phyloP scores from a whole-genome alignment of 306 rosid species.

The Geum urbanum region DNA sequence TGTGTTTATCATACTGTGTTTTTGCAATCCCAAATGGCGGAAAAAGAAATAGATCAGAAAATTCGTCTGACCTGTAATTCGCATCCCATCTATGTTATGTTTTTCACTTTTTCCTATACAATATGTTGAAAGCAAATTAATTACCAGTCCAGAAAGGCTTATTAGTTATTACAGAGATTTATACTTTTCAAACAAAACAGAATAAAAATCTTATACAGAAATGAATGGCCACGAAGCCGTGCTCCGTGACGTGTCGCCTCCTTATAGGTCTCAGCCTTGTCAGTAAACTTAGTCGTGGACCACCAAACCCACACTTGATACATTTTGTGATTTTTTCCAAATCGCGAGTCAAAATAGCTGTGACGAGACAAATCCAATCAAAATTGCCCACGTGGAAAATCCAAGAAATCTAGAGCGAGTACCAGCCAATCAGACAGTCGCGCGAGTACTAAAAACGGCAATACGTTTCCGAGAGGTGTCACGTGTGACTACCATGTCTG shows the following conservation, averaged over 20 bases:
- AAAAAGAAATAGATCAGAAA: no score
- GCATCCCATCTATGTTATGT: no score
- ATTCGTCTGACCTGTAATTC: no score
- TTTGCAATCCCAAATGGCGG: no score
- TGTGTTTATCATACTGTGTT: no score
- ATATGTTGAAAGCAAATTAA: no score
- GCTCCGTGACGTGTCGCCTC: not conserved
- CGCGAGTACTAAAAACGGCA: not conserved
- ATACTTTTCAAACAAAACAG: not conserved
- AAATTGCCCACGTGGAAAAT: conserved; percentile 16
- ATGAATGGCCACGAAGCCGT: not conserved
- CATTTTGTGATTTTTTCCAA: no score
- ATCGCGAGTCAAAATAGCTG: not conserved
- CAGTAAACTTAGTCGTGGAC: not conserved
- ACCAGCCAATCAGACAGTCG: not conserved
- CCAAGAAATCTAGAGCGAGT: conserved; percentile 5
- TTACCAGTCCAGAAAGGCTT: no score
- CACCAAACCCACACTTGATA: not conserved
- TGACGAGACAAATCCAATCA: conserved; percentile 45
- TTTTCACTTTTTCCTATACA: no score
- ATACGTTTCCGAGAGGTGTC: conserved; percentile 16
- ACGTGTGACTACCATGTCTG: conserved; percentile 40
- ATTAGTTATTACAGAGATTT: no score
- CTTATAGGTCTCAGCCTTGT: not conserved
- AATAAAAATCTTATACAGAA: not conserved